A percentile compares a stretch with the other conserved stretches of the same genome.
These are phyloP conservation scores for Suillus brevipes DNA, from an alignment of 768 basidiomycete species.

Conservation along the genomic window DNA sequence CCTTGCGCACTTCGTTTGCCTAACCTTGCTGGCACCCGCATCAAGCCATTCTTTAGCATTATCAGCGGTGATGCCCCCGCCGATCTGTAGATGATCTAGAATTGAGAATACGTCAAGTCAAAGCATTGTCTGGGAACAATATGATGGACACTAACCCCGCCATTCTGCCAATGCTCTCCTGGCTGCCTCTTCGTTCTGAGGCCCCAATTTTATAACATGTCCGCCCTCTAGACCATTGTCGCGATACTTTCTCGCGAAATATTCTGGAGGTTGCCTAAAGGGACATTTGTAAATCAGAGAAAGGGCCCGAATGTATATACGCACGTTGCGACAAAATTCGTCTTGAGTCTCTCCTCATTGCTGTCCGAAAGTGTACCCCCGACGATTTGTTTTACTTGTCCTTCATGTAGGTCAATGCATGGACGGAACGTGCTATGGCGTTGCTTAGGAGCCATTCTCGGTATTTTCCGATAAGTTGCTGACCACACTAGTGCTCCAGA, in stretches of 20 bases:
- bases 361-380: constrained; percentile 86
- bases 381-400: constrained; percentile 97
- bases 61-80: constrained; percentile 82
- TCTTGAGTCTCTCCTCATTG: constrained; percentile 60
- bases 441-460: constrained; percentile 22
- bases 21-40: constrained; percentile 87
- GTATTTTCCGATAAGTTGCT: constrained; percentile 1
- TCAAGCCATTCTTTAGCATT: constrained; percentile 88
- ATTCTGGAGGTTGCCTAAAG: constrained; percentile 68
- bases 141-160: constrained; percentile 55
- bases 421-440: constrained; percentile 69
- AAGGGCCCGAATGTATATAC: constrained; percentile 23
- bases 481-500: background rate
- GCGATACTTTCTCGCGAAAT: constrained; percentile 81
- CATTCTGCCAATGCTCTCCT: constrained; percentile 78
- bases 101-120: constrained; percentile 10
- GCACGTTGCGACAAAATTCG: constrained; percentile 90
- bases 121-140: constrained; percentile 11
- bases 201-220: constrained; percentile 95
- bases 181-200: constrained; percentile 88
- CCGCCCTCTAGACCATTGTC: constrained; percentile 73
- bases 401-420: constrained; percentile 95
- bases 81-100: constrained; percentile 81
- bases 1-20: background rate
- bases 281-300: constrained; percentile 4